Base-by-base conservation (phyloP, 768 basidiomycete species). In the Hygrocybe coccinea region DNA sequence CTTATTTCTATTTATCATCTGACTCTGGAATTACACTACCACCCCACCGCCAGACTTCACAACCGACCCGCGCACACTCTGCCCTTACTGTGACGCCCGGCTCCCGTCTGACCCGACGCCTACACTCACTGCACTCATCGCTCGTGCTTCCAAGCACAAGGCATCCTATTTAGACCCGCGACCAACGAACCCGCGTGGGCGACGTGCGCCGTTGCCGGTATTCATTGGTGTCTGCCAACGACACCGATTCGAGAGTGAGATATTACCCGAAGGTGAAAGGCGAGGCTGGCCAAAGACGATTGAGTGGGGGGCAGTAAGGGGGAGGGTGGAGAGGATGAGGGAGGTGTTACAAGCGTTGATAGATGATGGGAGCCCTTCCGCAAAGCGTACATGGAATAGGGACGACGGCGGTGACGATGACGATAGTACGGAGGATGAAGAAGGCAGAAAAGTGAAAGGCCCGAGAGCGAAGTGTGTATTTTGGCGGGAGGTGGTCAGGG, bases 251-350 rank as follows among this genome's bases (percentile, higher is more conserved):
- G 91, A 93, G 69, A 80, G 75, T 17, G 71, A 84, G 53, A 80
- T 86, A 55, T 71, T 93, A 2, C 91, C 91, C 0, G 78, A 84
- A 58, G 91, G 90, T 3, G 74, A 83, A 50, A 65, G 69, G 34
- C 80, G 79, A 52, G 88, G 89, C 3, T 93, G 91, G 91, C 91
- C 90, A 1, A 84, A 82, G 60, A 65, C 64, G 4, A 89, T 93
- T 29, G 75, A 89, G 50, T 92, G 89, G 75, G 64, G 71, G 19
- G 64, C 65, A 22, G 71, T 93, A 19, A 74, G 77, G 6, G 67
- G 59, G 2, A 76, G 91, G 21, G 76, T 92, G 25, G 65, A 73
- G 59, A 69, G 63, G 46, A 79, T 90, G 74, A 74, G 74, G 55
- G 56, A 59, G 0, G 60, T 66, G 7, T 65, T 93, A 14, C 64